Percentiles rank a stretch among this genome's conserved stretches.
phyloP scores from a whole-genome alignment of 352 stramenopile species.

The Globisporangium nagaii region DNA sequence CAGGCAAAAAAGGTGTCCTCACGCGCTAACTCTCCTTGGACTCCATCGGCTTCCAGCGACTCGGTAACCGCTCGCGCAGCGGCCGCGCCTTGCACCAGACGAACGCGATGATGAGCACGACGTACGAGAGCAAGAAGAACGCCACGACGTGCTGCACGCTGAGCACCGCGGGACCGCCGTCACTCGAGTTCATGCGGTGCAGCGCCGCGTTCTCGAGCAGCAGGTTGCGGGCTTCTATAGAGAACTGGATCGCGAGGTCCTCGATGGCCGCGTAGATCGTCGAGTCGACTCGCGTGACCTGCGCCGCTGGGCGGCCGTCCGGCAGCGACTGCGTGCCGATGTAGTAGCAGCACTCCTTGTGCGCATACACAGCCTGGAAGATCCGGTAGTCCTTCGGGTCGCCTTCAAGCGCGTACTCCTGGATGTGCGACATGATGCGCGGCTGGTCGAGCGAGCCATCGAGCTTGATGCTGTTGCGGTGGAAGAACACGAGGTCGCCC shows the following conservation, averaged over 20 bases:
- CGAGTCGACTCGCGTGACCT: slow-evolving; percentile 58
- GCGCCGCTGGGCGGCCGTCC: slow-evolving; percentile 59
- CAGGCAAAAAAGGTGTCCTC: no score
- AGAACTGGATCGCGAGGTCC: slow-evolving; percentile 76
- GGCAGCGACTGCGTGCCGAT: slow-evolving; percentile 64
- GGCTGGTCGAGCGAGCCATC: slow-evolving; percentile 61
- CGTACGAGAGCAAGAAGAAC: slow-evolving; percentile 60
- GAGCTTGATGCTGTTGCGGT: slow-evolving; percentile 84
- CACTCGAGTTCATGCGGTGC: slow-evolving; percentile 16
- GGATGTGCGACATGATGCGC: slow-evolving; percentile 77
- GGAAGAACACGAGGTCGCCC: slow-evolving; percentile 81
- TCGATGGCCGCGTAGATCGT: slow-evolving; percentile 78
- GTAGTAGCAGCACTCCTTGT: slow-evolving; percentile 86
- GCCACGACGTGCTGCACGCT: slow-evolving; percentile 62
- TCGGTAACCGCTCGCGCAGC: slow-evolving; percentile 65
- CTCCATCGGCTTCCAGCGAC: slow-evolving; percentile 73
- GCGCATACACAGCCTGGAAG: slow-evolving; percentile 72
- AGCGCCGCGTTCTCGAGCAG: slow-evolving; percentile 32
- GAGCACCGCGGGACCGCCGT: slow-evolving; percentile 25
- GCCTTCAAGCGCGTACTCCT: slow-evolving; percentile 68
- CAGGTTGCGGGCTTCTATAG: slow-evolving; percentile 56
- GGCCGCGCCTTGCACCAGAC: slow-evolving; percentile 76
- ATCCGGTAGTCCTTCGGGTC: slow-evolving; percentile 75
- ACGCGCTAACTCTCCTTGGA: slow-evolving; percentile 51
- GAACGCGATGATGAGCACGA: slow-evolving; percentile 60